Percentiles rank a stretch among this genome's conserved stretches.
phyloP scores from a whole-genome alignment of 2,329 filamentous ascomycete genomes.

The Botrytis paeoniae region DNA sequence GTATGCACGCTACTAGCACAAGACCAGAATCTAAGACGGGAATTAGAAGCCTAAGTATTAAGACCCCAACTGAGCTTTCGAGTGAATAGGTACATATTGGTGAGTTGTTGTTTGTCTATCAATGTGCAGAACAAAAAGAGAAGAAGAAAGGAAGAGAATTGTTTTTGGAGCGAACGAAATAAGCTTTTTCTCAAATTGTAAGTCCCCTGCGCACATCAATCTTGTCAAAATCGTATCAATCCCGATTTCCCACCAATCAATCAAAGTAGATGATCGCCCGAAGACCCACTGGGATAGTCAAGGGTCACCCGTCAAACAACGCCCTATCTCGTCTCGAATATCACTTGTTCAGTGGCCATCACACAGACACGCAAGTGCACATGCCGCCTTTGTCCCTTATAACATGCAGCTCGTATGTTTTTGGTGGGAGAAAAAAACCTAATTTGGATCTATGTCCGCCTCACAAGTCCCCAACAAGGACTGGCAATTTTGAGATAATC shows the following conservation, averaged over 20 bases:
- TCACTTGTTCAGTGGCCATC: neutral
- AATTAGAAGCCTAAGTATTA: neutral
- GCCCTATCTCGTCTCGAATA: conserved; percentile 2
- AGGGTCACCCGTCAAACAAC: conserved; percentile 4
- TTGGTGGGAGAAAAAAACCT: neutral
- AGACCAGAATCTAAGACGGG: neutral
- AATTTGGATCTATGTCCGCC: neutral
- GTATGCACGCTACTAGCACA: neutral
- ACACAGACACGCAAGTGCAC: conserved; percentile 5
- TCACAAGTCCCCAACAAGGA: neutral
- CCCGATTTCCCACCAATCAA: neutral
- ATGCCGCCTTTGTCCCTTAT: neutral
- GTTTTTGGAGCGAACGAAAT: neutral
- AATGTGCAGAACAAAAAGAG: neutral
- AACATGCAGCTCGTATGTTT: neutral
- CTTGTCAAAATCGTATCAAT: conserved; percentile 7
- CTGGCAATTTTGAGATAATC: neutral
- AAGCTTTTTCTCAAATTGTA: conserved; percentile 6
- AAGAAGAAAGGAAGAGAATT: neutral
- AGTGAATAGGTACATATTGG: neutral
- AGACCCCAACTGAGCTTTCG: neutral
- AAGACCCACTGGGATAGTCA: neutral
- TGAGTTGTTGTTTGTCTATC: neutral
- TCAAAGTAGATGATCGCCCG: neutral
- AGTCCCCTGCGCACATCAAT: conserved; percentile 3